These are phyloP conservation scores for Ophiostoma sp. DNA, from an alignment of 2,329 filamentous ascomycete genomes.

Conservation along the genomic window DNA sequence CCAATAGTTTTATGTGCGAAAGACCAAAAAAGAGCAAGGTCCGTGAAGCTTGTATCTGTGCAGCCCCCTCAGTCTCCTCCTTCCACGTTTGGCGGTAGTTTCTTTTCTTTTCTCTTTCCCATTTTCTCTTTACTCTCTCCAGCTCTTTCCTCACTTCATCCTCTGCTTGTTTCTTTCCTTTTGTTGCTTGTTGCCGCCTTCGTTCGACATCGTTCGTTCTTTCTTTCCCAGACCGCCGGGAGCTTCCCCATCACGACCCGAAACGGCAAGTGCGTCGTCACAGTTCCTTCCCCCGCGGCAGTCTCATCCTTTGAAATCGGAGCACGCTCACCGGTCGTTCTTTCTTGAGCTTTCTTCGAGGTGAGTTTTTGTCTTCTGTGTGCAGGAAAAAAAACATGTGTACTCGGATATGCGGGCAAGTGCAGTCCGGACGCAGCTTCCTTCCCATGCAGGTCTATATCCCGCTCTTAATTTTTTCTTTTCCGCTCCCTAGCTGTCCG, in stretches of 20 bases:
- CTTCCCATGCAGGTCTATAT: neutral
- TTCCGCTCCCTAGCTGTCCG: neutral
- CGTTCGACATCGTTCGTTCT: neutral
- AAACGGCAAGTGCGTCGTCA: slow-evolving; percentile 20
- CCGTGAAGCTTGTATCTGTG: slow-evolving; percentile 10
- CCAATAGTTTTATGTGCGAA: slow-evolving; percentile 3
- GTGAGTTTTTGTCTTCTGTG: neutral
- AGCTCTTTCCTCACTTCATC: neutral
- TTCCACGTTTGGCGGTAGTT: neutral
- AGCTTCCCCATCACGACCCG: neutral
- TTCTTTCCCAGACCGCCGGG: neutral
- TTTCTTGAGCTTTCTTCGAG: neutral
- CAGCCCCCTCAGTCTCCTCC: neutral
- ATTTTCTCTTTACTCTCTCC: neutral
- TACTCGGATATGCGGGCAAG: neutral
- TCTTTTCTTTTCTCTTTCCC: neutral
- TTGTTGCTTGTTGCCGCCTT: neutral
- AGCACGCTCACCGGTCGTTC: neutral
- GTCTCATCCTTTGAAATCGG: slow-evolving; percentile 2
- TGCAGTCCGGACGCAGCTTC: neutral
- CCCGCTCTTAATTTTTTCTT: neutral
- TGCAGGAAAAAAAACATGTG: neutral
- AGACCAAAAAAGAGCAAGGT: neutral
- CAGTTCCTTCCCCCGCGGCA: neutral
- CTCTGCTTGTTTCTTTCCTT: neutral